Evolutionary conservation across 2,329 filamentous ascomycete genomes (phyloP), one percentile per base, ranked within the genome.

Genomic region (Aspergillus piperis): DNA sequence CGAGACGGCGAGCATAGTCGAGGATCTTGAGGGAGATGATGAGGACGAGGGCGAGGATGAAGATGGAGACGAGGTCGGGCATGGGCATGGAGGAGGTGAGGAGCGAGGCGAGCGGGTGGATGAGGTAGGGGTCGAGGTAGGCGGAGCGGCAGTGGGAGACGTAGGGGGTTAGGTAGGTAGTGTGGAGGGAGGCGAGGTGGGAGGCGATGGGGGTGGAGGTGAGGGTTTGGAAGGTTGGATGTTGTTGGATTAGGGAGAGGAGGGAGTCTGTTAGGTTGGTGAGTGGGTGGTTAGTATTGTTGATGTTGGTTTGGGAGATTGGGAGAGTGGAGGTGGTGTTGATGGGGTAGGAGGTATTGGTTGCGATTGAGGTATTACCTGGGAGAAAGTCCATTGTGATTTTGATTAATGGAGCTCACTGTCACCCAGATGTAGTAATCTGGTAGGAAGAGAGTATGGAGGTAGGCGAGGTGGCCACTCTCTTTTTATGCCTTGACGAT

Each of bases 1-100:
- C 81, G 19, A 91, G 78, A 62, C 91, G 85, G 62, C 88, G 86
- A 17, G 92, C 79, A 79, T 90, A 89, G 72, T 88, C 84, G 64
- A 88, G 78, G 44, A 95, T 80, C 65, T 86, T 84, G 61, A 88
- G 76, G 11, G 82, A 83, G 59, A 93, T 73, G 71, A 92, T 81
- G 54, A 94, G 75, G 58, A 87, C 77, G 30, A 87, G 66, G 48
- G 88, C 76, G 3, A 90, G 78, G 8, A 88, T 59, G 7, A 77
- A 54, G 19, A 78, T 64, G 11, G 75, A 74, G 48, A 73, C 47
- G 30, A 80, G 64, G 56, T 78, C 74, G 0, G 75, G 71, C 56
- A 71, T 71, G n/a, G 71, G 71, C 56, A 71, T 71, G 17, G 71
- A 69, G 23, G 67, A 69, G 39, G 73, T 64, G 58, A 78, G 66